These are phyloP conservation scores for Vitis vinifera DNA, from an alignment of 164 flowering plant genomes.

Conservation along the genomic window ASM3070453v1 NC_081821.1:1964501-1965000, in stretches of 20 bases:
- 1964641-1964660: too few species aligned
- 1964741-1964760: slow-evolving; percentile 38
- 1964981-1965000: slow-evolving; percentile 64
- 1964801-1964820: slow-evolving; percentile 16
- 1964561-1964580: background rate
- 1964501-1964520: background rate
- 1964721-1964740: slow-evolving; percentile 33
- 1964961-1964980: slow-evolving; percentile 61
- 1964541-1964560: background rate
- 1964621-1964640: too few species aligned
- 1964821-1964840: slow-evolving; percentile 24
- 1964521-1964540: background rate
- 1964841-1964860: slow-evolving; percentile 23
- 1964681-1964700: background rate
- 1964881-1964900: slow-evolving; percentile 30
- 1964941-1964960: slow-evolving; percentile 61
- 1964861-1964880: slow-evolving; percentile 33
- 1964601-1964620: background rate
- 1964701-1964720: slow-evolving; percentile 21
- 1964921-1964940: slow-evolving; percentile 36
- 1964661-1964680: too few species aligned
- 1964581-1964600: background rate
- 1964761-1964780: slow-evolving; percentile 39
- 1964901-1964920: slow-evolving; percentile 14
- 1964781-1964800: slow-evolving; percentile 30